phyloP scores from a whole-genome alignment of 495 filamentous ascomycete species.

The Penicillium alfredii region DNA sequence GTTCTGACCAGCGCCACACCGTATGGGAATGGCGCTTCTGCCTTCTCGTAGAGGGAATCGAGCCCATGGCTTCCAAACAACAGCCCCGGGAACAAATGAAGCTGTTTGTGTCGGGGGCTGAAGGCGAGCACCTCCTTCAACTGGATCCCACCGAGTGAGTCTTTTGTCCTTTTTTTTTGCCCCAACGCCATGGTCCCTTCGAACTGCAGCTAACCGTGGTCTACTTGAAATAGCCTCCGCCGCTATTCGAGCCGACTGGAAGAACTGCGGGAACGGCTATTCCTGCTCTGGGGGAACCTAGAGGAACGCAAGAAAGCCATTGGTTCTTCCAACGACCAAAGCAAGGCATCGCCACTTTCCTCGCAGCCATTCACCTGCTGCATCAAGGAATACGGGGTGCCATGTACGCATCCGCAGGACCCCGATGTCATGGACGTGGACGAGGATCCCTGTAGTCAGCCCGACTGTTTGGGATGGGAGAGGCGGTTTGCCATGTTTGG shows the following conservation, averaged over 20 bases:
- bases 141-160: constrained; percentile 64
- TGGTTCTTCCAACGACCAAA: constrained; percentile 6
- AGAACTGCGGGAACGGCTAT: constrained; percentile 63
- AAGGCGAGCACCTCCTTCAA: constrained; percentile 59
- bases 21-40: constrained; percentile 77
- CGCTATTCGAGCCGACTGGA: constrained; percentile 37
- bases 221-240: constrained; percentile 47
- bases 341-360: constrained; percentile 14
- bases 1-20: constrained; percentile 22
- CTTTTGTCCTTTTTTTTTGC: no score
- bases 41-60: constrained; percentile 61
- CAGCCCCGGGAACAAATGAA: constrained; percentile 46
- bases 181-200: no score
- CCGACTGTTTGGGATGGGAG: constrained; percentile 44
- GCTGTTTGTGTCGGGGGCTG: constrained; percentile 57
- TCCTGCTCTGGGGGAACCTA: constrained; percentile 79
- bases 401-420: constrained; percentile 24
- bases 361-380: constrained; percentile 34
- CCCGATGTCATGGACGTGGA: constrained; percentile 19
- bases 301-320: constrained; percentile 54
- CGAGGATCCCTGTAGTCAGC: constrained; percentile 20
- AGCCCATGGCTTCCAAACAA: constrained; percentile 18
- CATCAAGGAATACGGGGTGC: constrained; percentile 51
- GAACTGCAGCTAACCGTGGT: no score
- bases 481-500: constrained; percentile 45